A percentile compares a stretch with the other conserved stretches of the same genome.
phyloP scores from a whole-genome alignment of 1,139 yeast species.

The Yamadazyma membranifaciens region DNA sequence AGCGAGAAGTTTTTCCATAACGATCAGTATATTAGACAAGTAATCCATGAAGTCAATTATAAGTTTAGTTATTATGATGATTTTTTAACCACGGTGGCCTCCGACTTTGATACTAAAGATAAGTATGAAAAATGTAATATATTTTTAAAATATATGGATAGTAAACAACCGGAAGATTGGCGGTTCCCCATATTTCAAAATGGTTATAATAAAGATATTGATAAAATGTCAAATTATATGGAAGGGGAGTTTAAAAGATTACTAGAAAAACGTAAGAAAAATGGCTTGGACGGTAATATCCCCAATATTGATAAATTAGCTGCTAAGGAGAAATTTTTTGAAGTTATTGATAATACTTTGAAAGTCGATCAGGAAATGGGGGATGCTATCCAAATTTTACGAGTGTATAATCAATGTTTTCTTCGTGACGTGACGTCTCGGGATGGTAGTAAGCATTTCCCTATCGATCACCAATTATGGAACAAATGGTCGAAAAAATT shows the following conservation, averaged over 20 bases:
- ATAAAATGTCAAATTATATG: conserved; percentile 18
- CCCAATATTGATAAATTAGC: conserved; percentile 4
- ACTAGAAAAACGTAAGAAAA: conserved; percentile 11
- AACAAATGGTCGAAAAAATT: conserved; percentile 23
- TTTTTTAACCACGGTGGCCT: conserved; percentile 15
- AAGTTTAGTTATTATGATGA: conserved; percentile 23
- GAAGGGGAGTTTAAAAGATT: conserved; percentile 10
- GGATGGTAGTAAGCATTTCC: not conserved
- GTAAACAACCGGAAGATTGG: conserved; percentile 16
- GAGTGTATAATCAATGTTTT: conserved; percentile 41
- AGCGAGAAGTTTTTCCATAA: conserved; percentile 4
- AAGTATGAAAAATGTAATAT: conserved; percentile 26
- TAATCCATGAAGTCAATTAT: conserved; percentile 33
- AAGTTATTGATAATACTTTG: conserved; percentile 9
- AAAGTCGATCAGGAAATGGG: conserved; percentile 33
- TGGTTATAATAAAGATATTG: conserved; percentile 31
- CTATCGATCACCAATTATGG: conserved; percentile 12
- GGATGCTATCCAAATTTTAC: conserved; percentile 30
- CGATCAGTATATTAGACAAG: conserved; percentile 20
- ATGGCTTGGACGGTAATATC: conserved; percentile 5
- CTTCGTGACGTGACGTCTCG: not conserved
- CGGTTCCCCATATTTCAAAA: conserved; percentile 17
- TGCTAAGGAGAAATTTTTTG: conserved; percentile 6
- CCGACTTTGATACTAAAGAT: conserved; percentile 13
- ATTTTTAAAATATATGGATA: conserved; percentile 26